phyloP scores from a whole-genome alignment of 1,284 basidiomycete genomes.

The Tilletia caries region DNA sequence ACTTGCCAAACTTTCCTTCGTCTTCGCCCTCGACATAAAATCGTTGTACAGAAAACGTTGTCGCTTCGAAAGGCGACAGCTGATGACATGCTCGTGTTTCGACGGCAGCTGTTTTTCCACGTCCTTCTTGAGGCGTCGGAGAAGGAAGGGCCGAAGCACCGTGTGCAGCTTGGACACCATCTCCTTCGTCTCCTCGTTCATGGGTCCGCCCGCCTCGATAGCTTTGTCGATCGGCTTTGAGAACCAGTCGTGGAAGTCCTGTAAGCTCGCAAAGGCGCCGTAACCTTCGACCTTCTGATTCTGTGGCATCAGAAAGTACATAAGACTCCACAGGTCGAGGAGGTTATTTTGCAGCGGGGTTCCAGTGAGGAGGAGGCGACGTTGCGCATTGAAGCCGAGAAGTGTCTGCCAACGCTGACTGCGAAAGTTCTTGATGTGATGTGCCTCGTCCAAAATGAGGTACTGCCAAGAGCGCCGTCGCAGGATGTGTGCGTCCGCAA shows the following conservation, averaged over 20 bases:
- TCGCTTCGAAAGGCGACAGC: conserved; percentile 86
- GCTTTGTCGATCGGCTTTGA: conserved; percentile 83
- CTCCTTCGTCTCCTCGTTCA: conserved; percentile 77
- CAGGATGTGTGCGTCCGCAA: conserved; percentile 88
- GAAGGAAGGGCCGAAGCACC: conserved; percentile 85
- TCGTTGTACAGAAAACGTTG: conserved; percentile 97
- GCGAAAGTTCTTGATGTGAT: conserved; percentile 98
- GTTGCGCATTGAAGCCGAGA: conserved; percentile 86
- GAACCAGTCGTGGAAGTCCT: conserved; percentile 95
- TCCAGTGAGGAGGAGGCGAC: conserved; percentile 81
- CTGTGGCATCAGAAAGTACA: conserved; percentile 92
- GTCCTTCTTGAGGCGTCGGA: conserved; percentile 88
- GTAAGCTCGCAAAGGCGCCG: conserved; percentile 78
- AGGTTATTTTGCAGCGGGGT: conserved; percentile 94
- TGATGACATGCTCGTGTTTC: conserved; percentile 89
- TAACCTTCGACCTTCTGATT: conserved; percentile 60
- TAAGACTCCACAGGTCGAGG: conserved; percentile 88
- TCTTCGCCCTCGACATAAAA: conserved; percentile 90
- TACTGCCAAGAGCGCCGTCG: conserved; percentile 94
- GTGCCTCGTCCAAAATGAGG: conserved; percentile 92
- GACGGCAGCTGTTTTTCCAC: conserved; percentile 93
- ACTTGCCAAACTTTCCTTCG: conserved; percentile 76
- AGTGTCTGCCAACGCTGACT: conserved; percentile 92
- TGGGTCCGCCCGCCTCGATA: conserved; percentile 77
- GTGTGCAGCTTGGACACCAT: conserved; percentile 87